Evolutionary conservation across 306 rosid genomes (phyloP).

Genomic region (Begonia peltatifolia): DNA sequence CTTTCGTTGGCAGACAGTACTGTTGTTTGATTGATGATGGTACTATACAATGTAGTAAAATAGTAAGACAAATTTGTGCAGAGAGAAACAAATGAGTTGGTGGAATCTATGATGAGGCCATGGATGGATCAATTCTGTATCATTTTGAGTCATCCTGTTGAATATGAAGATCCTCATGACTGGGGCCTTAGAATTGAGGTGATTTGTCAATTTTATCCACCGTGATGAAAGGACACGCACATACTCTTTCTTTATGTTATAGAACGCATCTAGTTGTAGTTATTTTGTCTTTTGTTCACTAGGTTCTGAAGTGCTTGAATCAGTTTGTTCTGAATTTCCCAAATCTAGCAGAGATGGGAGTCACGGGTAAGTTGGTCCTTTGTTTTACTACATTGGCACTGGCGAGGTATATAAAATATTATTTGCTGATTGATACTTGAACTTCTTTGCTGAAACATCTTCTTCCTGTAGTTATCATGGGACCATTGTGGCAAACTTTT

Average conservation of each 20-base stretch:
- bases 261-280: constrained; percentile 6
- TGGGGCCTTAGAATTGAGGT: constrained; percentile 93
- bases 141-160: constrained; percentile 56
- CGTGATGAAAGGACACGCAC: neutral
- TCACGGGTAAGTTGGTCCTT: constrained; percentile 38
- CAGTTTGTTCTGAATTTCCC: constrained; percentile 80
- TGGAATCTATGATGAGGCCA: constrained; percentile 61
- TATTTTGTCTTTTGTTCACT: constrained; percentile 9
- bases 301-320: constrained; percentile 94
- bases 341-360: constrained; percentile 47
- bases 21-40: too few species aligned
- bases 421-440: constrained; percentile 9
- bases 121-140: constrained; percentile 75
- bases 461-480: constrained; percentile 42
- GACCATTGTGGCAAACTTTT: constrained; percentile 86
- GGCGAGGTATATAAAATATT: constrained; percentile 9
- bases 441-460: constrained; percentile 8
- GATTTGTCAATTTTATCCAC: constrained; percentile 5
- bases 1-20: neutral
- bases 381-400: neutral
- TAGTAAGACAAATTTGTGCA: constrained; percentile 29
- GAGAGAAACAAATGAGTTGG: constrained; percentile 55
- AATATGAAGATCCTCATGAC: constrained; percentile 79
- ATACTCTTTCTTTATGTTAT: constrained; percentile 2
- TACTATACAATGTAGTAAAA: too few species aligned